Base-by-base conservation (phyloP, 2,329 filamentous ascomycete species). In the Calonectria pseudoreteaudii region DNA sequence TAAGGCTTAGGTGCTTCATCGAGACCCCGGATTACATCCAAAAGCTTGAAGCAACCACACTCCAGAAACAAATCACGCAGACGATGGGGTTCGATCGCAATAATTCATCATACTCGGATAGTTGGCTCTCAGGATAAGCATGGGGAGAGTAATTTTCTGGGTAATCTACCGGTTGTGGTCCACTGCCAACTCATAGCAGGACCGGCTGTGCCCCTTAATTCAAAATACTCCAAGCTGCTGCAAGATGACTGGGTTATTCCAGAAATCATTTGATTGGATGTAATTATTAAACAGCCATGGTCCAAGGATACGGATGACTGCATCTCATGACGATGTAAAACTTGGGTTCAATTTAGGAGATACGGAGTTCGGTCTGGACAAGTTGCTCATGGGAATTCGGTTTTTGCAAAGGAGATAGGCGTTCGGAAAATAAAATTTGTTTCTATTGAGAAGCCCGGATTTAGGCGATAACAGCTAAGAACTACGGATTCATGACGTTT, bases 1-100 rank as follows among this genome's bases (percentile, higher is more conserved):
- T 49, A 3, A 31, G 56, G 28, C 38, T 62, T 1, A 56, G 53
- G n/a, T 16, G n/a, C 16, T 18, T 16, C 20, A 47, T 58, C 16
- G 56, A 69, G n/a, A 23, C 36, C 13, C 67, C 67, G 8, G 56
- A 50, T 28, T 69, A 69, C 23, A 47, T 69, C 23, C 67, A 69
- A 18, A 30, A 34, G 26, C 31, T 69, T 23, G 56, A 69, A n/a
- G 20, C 31, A 11, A 18, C 10, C 18, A 68, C 44, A 52, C 34
- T 62, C 8, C 56, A 62, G 10, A 38, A 41, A 3, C 56, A 62
- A 41, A 41, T 41, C 20, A 41, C 16, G 31, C 56, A 62, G 26
- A 26, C 23, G 2, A 28, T 28, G 36, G 38, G 56, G 18, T 38
- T 41, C 23, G n/a, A 28, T 38, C 28, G 20, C n/a, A 26, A 23